These are phyloP conservation scores for Phytopythium litorale DNA, from an alignment of 352 stramenopile species.

Conservation along the genomic window DNA sequence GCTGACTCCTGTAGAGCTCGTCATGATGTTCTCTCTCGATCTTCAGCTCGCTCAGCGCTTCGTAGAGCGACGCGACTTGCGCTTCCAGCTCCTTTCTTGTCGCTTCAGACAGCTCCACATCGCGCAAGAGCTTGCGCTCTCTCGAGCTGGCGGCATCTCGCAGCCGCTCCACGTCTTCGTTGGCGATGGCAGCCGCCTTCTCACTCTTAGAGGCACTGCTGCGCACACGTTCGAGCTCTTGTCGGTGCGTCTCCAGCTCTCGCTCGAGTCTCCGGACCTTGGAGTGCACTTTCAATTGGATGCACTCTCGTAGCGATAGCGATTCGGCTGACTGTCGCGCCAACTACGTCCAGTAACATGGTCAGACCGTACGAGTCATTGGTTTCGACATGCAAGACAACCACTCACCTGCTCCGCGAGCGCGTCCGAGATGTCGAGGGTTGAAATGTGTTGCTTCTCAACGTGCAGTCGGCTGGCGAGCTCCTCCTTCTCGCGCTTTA, in stretches of 20 bases:
- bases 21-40: constrained; percentile 34
- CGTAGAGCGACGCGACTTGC: constrained; percentile 40
- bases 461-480: constrained; percentile 40
- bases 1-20: constrained; percentile 18
- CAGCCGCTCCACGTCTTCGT: constrained; percentile 38
- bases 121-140: constrained; percentile 33
- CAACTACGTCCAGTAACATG: constrained; percentile 16
- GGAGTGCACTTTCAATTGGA: constrained; percentile 52
- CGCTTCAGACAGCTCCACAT: constrained; percentile 47
- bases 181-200: constrained; percentile 17
- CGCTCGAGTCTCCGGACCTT: constrained; percentile 34
- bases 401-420: constrained; percentile 48
- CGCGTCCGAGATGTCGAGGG: constrained; percentile 58
- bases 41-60: constrained; percentile 42
- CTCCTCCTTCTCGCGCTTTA: constrained; percentile 17
- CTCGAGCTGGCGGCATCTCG: constrained; percentile 27
- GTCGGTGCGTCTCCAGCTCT: constrained; percentile 30
- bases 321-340: constrained; percentile 45
- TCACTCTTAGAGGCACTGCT: constrained; percentile 28
- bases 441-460: constrained; percentile 61
- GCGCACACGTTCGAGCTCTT: constrained; percentile 32
- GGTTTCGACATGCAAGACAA: neutral
- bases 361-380: constrained; percentile 3
- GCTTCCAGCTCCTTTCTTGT: constrained; percentile 48
- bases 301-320: constrained; percentile 52